Conservation (phyloP, 768 basidiomycete genomes). For the Phanerochaete carnosa region DNA sequence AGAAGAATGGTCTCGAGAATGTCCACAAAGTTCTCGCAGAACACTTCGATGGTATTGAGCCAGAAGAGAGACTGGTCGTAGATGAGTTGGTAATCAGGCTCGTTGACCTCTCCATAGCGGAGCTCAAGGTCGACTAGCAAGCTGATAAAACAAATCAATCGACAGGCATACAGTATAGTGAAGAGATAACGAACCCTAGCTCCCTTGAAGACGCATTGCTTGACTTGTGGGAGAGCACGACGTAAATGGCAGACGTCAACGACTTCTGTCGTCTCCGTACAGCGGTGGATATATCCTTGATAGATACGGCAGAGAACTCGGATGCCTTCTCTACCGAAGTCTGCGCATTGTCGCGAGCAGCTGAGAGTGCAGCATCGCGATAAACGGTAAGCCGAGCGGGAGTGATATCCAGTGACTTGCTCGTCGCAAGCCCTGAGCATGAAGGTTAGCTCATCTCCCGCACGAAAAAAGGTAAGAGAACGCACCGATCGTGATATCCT, state of each 20-base stretch:
- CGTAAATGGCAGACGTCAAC: not conserved
- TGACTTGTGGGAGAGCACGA: not conserved
- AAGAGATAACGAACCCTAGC: no score
- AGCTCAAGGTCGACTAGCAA: not conserved
- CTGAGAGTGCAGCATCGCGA: not conserved
- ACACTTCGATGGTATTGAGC: not conserved
- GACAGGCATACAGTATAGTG: no score
- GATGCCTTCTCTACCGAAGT: not conserved
- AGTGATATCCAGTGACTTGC: not conserved
- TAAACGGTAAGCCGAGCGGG: not conserved
- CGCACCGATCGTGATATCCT: not conserved
- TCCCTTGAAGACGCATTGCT: no score
- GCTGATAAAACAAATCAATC: no score
- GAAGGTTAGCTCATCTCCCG: not conserved
- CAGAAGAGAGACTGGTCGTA: not conserved
- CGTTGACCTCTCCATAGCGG: not conserved
- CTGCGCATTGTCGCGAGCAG: not conserved
- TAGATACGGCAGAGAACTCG: not conserved
- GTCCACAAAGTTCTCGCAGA: not conserved
- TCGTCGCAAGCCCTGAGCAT: not conserved
- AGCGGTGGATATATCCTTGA: not conserved
- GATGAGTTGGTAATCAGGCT: not conserved
- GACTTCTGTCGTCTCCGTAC: not conserved
- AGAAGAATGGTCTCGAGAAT: not conserved
- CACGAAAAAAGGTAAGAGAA: not conserved